Evolutionary conservation across 1,284 basidiomycete species (phyloP).

Genomic region (Rugosomyces carneus): DNA sequence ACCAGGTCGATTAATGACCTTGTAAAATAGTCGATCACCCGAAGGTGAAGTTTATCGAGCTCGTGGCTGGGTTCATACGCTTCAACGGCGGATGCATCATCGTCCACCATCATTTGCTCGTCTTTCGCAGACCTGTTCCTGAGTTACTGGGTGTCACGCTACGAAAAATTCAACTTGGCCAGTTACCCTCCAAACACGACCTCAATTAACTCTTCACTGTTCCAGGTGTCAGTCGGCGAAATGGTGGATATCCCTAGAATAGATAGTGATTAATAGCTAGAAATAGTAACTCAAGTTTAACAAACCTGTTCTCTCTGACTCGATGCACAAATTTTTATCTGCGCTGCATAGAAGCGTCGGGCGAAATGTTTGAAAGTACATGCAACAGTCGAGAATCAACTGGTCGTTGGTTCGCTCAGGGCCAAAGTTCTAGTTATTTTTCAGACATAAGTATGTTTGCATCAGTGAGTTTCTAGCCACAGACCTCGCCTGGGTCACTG

Average conservation of each 20-base stretch:
- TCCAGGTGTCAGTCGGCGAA: conserved; percentile 30
- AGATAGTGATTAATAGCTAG: neutral
- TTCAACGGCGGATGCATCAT: conserved; percentile 29
- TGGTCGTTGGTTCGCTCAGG: conserved; percentile 51
- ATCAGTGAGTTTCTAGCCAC: conserved; percentile 12
- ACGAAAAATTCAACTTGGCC: conserved; percentile 29
- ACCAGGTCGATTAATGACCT: conserved; percentile 53
- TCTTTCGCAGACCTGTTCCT: conserved; percentile 25
- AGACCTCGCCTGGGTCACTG: conserved; percentile 37
- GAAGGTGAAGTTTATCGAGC: conserved; percentile 59
- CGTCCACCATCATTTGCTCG: conserved; percentile 58
- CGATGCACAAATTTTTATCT: conserved; percentile 59
- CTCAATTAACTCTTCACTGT: conserved; percentile 38
- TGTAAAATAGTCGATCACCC: conserved; percentile 64
- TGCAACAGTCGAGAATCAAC: conserved; percentile 66
- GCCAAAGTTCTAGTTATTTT: conserved; percentile 14
- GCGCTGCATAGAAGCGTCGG: conserved; percentile 51
- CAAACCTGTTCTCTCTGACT: conserved; percentile 33
- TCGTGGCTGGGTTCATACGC: conserved; percentile 43
- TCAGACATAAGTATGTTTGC: neutral
- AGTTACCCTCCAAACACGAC: conserved; percentile 32
- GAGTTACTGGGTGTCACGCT: conserved; percentile 26
- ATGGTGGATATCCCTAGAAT: conserved; percentile 28
- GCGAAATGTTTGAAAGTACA: conserved; percentile 42
- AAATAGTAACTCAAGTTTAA: too few relatives aligned